Percentiles rank a stretch among this genome's conserved stretches.
phyloP scores from a whole-genome alignment of 2,329 filamentous ascomycete genomes.

The Cryoendolithus antarcticus region DNA sequence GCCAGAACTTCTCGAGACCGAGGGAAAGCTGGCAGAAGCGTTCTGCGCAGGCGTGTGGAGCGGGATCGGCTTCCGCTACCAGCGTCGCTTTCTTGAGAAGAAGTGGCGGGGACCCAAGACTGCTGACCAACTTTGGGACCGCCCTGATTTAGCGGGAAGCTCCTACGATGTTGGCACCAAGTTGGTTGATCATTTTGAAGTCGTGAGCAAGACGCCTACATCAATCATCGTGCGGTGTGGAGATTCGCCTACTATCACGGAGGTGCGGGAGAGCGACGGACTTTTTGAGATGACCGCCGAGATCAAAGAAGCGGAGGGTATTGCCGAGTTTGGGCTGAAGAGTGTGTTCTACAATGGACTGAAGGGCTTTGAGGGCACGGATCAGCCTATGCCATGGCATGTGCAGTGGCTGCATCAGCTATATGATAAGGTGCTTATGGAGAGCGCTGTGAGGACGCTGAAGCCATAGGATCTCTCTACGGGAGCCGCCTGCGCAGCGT shows the following conservation, averaged over 20 bases:
- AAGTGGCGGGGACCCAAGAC: conserved; percentile 48
- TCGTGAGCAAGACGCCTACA: conserved; percentile 50
- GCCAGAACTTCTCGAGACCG: conserved; percentile 51
- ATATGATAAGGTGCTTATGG: conserved; percentile 46
- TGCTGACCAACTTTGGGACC: conserved; percentile 49
- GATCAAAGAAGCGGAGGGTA: conserved; percentile 45
- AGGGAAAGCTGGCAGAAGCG: conserved; percentile 47
- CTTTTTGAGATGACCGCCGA: conserved; percentile 53
- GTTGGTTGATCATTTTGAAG: conserved; percentile 62
- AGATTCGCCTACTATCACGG: conserved; percentile 47
- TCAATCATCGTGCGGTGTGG: conserved; percentile 54
- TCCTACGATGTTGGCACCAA: conserved; percentile 50
- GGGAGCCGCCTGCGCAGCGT: too few species aligned
- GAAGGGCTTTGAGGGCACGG: conserved; percentile 23
- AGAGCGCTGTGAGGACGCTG: conserved; percentile 36
- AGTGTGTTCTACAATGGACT: conserved; percentile 48
- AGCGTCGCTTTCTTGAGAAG: conserved; percentile 45
- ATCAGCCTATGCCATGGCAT: conserved; percentile 33
- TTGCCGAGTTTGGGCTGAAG: conserved; percentile 54
- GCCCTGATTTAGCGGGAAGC: conserved; percentile 40
- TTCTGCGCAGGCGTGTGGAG: conserved; percentile 59
- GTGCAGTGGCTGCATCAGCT: conserved; percentile 41
- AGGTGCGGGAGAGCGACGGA: conserved; percentile 48
- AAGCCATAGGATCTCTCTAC: conserved; percentile 10
- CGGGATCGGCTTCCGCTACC: conserved; percentile 42